A percentile compares a stretch with the other conserved stretches of the same genome.
Evolutionary conservation across 208 protist species (phyloP).

Genomic region (Leishmania braziliensis): DNA sequence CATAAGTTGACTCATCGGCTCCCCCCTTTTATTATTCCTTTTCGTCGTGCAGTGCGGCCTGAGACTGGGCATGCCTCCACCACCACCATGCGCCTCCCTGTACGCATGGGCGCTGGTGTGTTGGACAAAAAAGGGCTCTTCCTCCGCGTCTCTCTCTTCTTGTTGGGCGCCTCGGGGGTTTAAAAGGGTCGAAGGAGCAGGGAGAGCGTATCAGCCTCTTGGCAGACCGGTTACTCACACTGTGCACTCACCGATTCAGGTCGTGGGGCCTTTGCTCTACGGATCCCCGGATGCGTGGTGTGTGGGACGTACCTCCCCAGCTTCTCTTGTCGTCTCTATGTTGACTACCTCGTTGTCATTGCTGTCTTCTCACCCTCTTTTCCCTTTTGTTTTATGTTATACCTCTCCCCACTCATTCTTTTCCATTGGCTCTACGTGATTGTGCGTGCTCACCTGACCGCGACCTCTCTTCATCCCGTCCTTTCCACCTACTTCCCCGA

Average conservation of each 20-base stretch:
- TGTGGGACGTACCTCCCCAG: neutral
- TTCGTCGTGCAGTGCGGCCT: neutral
- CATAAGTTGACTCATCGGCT: neutral
- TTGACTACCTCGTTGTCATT: neutral
- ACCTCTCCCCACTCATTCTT: constrained; percentile 1
- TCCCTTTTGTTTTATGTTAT: neutral
- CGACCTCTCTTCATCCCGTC: neutral
- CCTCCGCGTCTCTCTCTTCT: too few relatives aligned
- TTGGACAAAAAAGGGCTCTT: neutral
- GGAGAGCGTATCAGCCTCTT: too few relatives aligned
- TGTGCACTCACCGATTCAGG: too few relatives aligned
- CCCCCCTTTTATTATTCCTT: neutral
- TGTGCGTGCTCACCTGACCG: neutral
- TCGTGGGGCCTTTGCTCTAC: too few relatives aligned
- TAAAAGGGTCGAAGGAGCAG: too few relatives aligned
- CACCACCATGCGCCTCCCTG: neutral
- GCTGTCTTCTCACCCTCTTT: neutral
- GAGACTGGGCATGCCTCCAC: neutral
- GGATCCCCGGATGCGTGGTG: too few relatives aligned
- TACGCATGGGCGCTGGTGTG: neutral
- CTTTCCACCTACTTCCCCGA: neutral
- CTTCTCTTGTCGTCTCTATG: neutral
- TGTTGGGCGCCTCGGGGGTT: too few relatives aligned
- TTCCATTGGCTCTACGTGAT: constrained; percentile 5
- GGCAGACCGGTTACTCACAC: too few relatives aligned